Base-by-base conservation (phyloP, 2,329 filamentous ascomycete genomes). In the Fusarium multiceps region DNA sequence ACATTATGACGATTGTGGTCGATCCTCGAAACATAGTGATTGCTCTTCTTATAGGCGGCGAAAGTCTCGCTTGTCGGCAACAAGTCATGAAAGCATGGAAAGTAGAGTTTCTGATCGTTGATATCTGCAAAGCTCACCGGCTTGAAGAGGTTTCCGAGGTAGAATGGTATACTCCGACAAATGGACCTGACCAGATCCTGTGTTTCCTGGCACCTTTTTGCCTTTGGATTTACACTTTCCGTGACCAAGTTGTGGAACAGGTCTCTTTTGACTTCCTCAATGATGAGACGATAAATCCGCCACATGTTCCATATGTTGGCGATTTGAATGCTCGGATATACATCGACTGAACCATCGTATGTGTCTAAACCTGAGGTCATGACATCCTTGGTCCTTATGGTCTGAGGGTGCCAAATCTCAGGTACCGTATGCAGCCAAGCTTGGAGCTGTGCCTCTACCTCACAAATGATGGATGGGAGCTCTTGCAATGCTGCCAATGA, bases 231-330 rank as follows among this genome's bases (percentile, higher is more conserved):
- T 3, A 2, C 4, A 2, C 1, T 2, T 11, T 51, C 20, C 0
- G 21, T 0, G 18, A 10, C 7, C 21, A 32, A 42, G 30, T 30
- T 40, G 25, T 37, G 14, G 16, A 7, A 53, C 1, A 53, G 8
- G 3, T 28, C 21, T 7, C 8, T 3, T 7, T 60, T 71, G 8
- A 45, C 40, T 18, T 57, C 5, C 3, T 48, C 43, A 1, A 69
- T 18, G 1, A 66, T 45, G 4, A 72, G 27, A 9, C 48, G 10
- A 20, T 72, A 69, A 0, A 71, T 54, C 2, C 69, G 68, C 68
- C 61, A 72, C 0, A 55, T n/a, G 14, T 58, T 72, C 69, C 69
- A 72, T 3, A 72, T 71, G 6, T 63, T 72, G 0, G 68, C 65
- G 13, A 71, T 63, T 4, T 72, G 69, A 7, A 69, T 41, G 20